Percentiles rank a stretch among this genome's conserved stretches.
These are phyloP conservation scores for Thymus quinquecostatus DNA, from an alignment of 257 asterid genomes.

Conservation along the genomic window DNA sequence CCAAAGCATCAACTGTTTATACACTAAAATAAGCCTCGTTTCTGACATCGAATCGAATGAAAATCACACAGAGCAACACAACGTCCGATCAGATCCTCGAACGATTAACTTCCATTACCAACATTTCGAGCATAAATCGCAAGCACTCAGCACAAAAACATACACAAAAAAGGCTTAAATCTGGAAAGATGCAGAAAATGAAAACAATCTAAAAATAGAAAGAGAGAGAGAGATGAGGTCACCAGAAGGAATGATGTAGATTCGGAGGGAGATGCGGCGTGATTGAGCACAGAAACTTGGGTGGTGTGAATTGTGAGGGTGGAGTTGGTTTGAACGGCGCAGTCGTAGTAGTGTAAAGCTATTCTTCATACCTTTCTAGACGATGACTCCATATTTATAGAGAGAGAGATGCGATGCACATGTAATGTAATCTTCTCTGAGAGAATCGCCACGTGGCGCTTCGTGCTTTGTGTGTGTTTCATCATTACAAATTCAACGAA, in stretches of 20 bases:
- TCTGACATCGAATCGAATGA: not conserved
- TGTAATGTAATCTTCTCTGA: not conserved
- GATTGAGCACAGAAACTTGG: too few relatives aligned
- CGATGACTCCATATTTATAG: not conserved
- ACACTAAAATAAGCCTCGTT: not conserved
- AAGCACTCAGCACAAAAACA: not conserved
- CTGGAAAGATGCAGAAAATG: not conserved
- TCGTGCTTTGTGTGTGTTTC: not conserved
- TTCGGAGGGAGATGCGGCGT: not conserved
- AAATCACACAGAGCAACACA: not conserved
- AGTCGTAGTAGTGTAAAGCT: not conserved
- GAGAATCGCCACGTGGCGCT: not conserved
- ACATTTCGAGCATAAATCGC: constrained; percentile 10
- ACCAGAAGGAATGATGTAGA: not conserved
- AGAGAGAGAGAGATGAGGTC: not conserved
- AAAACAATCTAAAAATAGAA: not conserved
- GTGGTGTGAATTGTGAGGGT: too few relatives aligned
- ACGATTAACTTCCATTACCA: constrained; percentile 21
- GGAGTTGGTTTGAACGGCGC: not conserved
- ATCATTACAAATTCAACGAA: not conserved
- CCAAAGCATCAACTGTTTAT: not conserved
- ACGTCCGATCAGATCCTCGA: constrained; percentile 27
- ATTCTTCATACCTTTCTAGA: too few relatives aligned
- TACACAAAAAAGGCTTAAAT: not conserved
- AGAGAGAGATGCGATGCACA: not conserved